Base-by-base conservation (phyloP, 805 yeast species). In the Zygosaccharomyces bailii region DNA sequence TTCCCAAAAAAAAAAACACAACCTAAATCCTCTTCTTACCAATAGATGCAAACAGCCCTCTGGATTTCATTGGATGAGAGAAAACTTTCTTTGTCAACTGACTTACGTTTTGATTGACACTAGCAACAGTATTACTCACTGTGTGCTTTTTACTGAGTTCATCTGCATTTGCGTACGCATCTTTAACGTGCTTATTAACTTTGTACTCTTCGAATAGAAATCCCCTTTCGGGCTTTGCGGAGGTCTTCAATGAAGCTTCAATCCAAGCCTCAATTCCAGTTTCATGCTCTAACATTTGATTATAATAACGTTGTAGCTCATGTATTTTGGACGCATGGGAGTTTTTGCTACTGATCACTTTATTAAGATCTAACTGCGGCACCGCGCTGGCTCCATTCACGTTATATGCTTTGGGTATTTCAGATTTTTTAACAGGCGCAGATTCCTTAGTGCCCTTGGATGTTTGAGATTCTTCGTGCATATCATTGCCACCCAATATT, bases 131-230 rank as follows among this genome's bases (percentile, higher is more conserved):
- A 29, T 69, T 70, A 38, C 63, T 59, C 29, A 69, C 70, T 2
- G 69, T 60, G 42, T 71, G 68, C 46, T 58, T 67, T 47, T 56
- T 56, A 30, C 65, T 59, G 39, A 60, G 51, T 9, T 65, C 78
- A 5, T 77, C 70, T 1, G 86, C 84, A 54, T 81, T 80, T 30
- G 78, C 80, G 59, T 81, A 82, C 1, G 87, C 88, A 43, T 75
- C 78, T 23, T 75, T 68, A 2, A 84, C 89, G 49, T 80, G 74
- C 66, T 63, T 55, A 53, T 69, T 57, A 51, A 72, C 61, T 68
- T 69, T 52, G 72, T 67, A 62, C 58, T 79, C 59, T 54, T 60
- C 58, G 42, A 50, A 61, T 46, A 52, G 46, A 46, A 44, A 63
- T 40, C 59, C 66, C 29, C 49, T 61, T 49, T 67, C 69, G 8